These are phyloP conservation scores for Balamuthia mandrillaris DNA, from an alignment of 208 protist genomes.

Conservation along the genomic window DNA sequence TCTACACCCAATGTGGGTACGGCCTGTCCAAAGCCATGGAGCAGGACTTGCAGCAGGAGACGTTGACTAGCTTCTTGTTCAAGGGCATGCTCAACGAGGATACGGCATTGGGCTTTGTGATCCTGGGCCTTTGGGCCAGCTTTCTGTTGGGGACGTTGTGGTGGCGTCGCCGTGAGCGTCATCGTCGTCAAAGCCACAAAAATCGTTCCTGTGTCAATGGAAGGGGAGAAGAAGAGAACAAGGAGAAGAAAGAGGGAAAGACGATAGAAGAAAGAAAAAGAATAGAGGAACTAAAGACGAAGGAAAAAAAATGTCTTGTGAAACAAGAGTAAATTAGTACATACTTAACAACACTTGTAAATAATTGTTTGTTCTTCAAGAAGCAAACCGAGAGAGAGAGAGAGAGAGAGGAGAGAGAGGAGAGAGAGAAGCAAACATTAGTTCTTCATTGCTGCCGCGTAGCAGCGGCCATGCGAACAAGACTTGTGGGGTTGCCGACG, in stretches of 20 bases:
- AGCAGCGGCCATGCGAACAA: background rate
- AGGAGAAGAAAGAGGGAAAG: slow-evolving; percentile 25
- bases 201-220: no score
- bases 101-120: no score
- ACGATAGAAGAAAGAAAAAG: background rate
- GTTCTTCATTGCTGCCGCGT: background rate
- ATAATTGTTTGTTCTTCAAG: background rate
- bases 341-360: background rate
- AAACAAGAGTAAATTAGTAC: background rate
- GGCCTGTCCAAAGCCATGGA: no score
- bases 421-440: background rate
- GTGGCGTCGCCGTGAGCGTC: no score
- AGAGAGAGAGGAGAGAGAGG: slow-evolving; percentile 13
- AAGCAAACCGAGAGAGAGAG: background rate
- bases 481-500: background rate
- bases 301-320: slow-evolving; percentile 23
- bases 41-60: no score
- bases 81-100: no score
- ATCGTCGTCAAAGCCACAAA: no score
- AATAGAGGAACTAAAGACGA: background rate
- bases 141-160: no score
- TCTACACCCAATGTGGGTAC: no score
- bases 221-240: no score
- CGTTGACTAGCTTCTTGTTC: no score
- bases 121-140: no score